Evolutionary conservation across 768 basidiomycete genomes (phyloP).

Genomic region (Collybia sp.): DNA sequence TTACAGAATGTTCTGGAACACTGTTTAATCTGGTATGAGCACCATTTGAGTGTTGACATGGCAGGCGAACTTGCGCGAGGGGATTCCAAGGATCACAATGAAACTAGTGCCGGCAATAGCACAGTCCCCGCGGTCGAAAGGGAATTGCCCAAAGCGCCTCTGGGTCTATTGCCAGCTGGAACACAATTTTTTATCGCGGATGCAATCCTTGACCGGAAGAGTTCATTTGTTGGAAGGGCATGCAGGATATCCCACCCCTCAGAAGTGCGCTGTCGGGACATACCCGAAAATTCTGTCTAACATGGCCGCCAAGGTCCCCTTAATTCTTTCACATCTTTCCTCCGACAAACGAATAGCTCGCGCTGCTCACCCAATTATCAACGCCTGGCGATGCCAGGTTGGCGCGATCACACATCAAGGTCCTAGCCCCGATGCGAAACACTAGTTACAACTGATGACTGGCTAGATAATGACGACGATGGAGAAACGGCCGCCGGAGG

Average conservation of each 20-base stretch:
- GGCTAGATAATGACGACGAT: conserved; percentile 87
- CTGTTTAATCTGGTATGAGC: conserved; percentile 66
- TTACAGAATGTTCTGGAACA: conserved; percentile 69
- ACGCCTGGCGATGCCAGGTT: conserved; percentile 77
- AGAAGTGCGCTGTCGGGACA: conserved; percentile 41
- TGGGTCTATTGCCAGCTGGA: conserved; percentile 41
- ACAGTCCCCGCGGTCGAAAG: conserved; percentile 7
- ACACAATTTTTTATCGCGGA: conserved; percentile 69
- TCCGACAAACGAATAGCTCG: conserved; percentile 69
- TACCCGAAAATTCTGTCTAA: no score
- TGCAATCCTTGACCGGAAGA: conserved; percentile 83
- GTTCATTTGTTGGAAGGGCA: conserved; percentile 81
- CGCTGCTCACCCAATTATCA: conserved; percentile 75
- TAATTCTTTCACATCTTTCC: conserved; percentile 62
- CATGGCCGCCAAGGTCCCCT: conserved; percentile 46
- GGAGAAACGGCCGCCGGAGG: conserved; percentile 93
- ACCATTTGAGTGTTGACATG: conserved; percentile 52
- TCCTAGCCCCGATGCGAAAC: conserved; percentile 13
- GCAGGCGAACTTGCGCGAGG: conserved; percentile 53
- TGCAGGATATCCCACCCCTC: conserved; percentile 74
- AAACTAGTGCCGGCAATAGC: conserved; percentile 6
- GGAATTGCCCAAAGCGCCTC: conserved; percentile 8
- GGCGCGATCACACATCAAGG: conserved; percentile 72
- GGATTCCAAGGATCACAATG: conserved; percentile 32
- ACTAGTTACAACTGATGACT: no score